These are phyloP conservation scores for Leptographium radiaticola DNA, from an alignment of 2,329 filamentous ascomycete species.

Conservation along the genomic window DNA sequence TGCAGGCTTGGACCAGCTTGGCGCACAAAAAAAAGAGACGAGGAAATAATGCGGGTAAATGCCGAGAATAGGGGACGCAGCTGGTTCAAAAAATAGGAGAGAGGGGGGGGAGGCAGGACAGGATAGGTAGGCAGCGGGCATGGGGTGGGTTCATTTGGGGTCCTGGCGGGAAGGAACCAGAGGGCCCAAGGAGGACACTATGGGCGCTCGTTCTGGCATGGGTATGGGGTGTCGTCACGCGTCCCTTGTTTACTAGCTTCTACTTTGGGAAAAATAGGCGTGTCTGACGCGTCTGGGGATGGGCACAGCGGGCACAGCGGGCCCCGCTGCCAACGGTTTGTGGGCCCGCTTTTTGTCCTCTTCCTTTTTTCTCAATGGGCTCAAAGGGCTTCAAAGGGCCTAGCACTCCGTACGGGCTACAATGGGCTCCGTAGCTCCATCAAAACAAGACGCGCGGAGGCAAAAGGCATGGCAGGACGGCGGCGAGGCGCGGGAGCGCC, in stretches of 20 bases:
- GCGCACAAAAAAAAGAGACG: neutral
- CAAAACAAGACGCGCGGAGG: too few relatives aligned
- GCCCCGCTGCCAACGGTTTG: neutral
- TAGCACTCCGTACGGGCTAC: neutral
- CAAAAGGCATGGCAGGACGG: too few relatives aligned
- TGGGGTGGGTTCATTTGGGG: neutral
- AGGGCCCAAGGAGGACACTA: neutral
- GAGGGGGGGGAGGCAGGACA: constrained; percentile 1
- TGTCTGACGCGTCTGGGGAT: constrained; percentile 11
- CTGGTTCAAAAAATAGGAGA: neutral
- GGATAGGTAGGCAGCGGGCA: neutral
- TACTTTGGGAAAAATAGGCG: constrained; percentile 10
- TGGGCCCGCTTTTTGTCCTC: neutral
- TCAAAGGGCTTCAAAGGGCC: too few relatives aligned
- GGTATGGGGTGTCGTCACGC: constrained; percentile 6
- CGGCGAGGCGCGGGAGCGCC: too few relatives aligned
- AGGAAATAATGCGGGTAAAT: neutral
- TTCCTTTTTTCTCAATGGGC: too few relatives aligned
- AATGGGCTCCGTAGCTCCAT: neutral
- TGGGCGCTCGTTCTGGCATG: too few relatives aligned
- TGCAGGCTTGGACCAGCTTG: neutral
- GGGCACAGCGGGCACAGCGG: neutral
- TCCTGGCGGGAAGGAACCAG: neutral
- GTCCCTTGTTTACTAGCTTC: constrained; percentile 13
- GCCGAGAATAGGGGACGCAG: neutral